Conservation (phyloP, 2,329 filamentous ascomycete species). For the Ophiostoma populinum region DNA sequence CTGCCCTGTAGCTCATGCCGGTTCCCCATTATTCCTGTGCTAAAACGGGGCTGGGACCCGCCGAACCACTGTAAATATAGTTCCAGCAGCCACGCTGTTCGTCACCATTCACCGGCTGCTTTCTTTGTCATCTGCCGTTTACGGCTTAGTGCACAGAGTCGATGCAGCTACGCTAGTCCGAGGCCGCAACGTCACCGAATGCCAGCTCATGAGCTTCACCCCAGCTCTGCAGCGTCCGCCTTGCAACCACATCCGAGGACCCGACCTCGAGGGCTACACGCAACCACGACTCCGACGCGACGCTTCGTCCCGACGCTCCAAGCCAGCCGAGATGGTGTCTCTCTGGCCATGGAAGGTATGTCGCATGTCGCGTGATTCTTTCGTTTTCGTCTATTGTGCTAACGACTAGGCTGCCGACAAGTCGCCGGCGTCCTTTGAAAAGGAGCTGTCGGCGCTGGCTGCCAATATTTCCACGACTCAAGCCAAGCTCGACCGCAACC, state of each 20-base stretch:
- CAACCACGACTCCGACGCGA: neutral
- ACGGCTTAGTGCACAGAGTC: neutral
- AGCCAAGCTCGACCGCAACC: slow-evolving; percentile 53
- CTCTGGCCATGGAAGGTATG: slow-evolving; percentile 15
- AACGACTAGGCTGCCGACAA: slow-evolving; percentile 50
- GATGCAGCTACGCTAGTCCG: too few species aligned
- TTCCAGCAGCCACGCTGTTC: neutral
- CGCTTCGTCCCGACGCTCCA: too few species aligned
- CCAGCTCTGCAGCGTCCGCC: neutral
- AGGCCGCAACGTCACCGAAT: neutral
- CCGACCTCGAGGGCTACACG: too few species aligned
- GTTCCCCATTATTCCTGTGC: neutral
- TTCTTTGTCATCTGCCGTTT: neutral
- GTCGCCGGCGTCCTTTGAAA: slow-evolving; percentile 86
- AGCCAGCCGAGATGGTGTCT: slow-evolving; percentile 16
- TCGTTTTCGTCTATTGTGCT: neutral
- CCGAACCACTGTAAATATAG: too few species aligned
- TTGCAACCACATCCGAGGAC: too few species aligned
- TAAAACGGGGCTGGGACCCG: neutral
- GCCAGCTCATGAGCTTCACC: neutral
- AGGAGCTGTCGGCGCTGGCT: slow-evolving; percentile 66
- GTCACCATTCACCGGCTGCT: neutral
- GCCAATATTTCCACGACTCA: slow-evolving; percentile 64
- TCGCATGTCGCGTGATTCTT: neutral
- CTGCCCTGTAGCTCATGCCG: slow-evolving; percentile 3